phyloP scores from a whole-genome alignment of 2,329 filamentous ascomycete species.

The Bertia moriformis region DNA sequence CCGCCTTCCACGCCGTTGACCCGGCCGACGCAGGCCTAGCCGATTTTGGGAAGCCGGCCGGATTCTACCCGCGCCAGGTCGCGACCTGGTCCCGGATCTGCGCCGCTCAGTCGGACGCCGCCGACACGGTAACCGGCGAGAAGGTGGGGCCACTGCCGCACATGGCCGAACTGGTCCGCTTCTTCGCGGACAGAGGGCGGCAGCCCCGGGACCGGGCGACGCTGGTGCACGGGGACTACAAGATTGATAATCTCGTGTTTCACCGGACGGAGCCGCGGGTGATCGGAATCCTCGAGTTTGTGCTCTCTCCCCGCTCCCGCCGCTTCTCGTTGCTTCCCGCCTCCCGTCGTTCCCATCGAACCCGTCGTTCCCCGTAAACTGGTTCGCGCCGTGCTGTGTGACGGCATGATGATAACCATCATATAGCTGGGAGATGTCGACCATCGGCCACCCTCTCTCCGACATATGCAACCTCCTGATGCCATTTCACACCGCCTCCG shows the following conservation, averaged over 20 bases:
- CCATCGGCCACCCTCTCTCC: constrained; percentile 81
- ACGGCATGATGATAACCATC: constrained; percentile 1
- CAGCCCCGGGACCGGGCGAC: constrained; percentile 68
- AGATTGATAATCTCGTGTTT: constrained; percentile 83
- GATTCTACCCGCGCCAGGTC: constrained; percentile 79
- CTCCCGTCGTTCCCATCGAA: not conserved
- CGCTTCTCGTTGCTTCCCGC: too few species aligned
- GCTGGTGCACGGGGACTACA: constrained; percentile 90
- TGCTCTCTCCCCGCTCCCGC: constrained; percentile 5
- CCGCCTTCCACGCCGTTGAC: constrained; percentile 67
- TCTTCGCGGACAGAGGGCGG: constrained; percentile 54
- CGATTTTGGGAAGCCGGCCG: constrained; percentile 55
- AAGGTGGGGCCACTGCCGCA: constrained; percentile 72
- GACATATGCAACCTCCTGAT: constrained; percentile 70
- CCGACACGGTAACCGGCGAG: constrained; percentile 63
- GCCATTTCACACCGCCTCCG: constrained; percentile 24
- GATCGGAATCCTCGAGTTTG: constrained; percentile 78
- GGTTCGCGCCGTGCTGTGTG: not conserved
- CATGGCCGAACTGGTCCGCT: constrained; percentile 64
- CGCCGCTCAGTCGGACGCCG: constrained; percentile 58
- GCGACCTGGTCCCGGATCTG: constrained; percentile 70
- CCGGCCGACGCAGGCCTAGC: constrained; percentile 53
- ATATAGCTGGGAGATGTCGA: constrained; percentile 85
- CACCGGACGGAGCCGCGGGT: constrained; percentile 77
- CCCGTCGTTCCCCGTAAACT: not conserved